Base-by-base conservation (phyloP, 2,329 filamentous ascomycete genomes). In the Stemphylium vesicarium region DNA sequence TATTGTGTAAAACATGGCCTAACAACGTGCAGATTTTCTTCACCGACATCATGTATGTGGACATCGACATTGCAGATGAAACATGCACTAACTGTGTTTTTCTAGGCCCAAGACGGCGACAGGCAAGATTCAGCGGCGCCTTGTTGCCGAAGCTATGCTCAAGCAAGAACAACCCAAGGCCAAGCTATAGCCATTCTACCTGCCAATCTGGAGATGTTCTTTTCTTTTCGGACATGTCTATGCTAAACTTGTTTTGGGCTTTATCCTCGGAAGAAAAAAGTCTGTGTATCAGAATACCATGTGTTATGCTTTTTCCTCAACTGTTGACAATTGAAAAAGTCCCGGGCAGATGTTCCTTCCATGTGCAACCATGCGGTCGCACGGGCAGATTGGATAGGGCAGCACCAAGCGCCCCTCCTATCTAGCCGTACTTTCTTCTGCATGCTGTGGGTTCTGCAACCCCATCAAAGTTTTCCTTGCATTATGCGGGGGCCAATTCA, bases 71-170 rank as follows among this genome's bases (percentile, higher is more conserved):
- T 37, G 20, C 22, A 20, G 22, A 11, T 49, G 39, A 52, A 47
- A 39, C 46, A 45, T 48, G 29, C 33, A 52, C 57, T 60, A 39
- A 60, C 46, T 36, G 15, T 42, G 12, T 35, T 42, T 15, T 18
- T 38, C 24, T 18, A 62, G 60, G 60, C 91, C 91, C 59, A 96
- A 96, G 83, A 94, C 92, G 4, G 91, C 91, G n/a, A 96, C 91
- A 5, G 91, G 91, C 51, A 96, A 96, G 81, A 89, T 96, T 55
- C 91, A 96, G 78, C 81, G 91, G 57, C 84, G 90, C 59, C 91
- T 93, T 68, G 91, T 96, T n/a, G 91, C 91, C 12, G 90, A 94
- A 75, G 85, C 85, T 26, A 94, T 96, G 90, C 81, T 88, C 75
- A 90, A 90, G 80, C 84, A 88, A 73, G 86, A 87, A 53, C 75